phyloP scores from a whole-genome alignment of 192 early-diverging fungal genomes.

The Funneliformis geosporum region DNA sequence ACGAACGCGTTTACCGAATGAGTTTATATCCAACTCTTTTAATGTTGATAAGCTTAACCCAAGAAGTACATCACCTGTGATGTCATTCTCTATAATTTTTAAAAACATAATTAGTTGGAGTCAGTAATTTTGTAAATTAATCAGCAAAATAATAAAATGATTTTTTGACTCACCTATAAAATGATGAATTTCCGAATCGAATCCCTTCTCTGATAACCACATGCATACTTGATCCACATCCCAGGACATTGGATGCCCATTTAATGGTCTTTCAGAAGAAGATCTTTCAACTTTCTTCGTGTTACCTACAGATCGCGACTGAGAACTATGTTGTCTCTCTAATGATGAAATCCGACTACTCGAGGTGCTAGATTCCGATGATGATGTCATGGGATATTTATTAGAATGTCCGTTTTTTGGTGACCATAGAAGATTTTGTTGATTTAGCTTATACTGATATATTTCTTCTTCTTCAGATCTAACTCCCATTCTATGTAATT shows the following conservation, averaged over 20 bases:
- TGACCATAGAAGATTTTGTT: neutral
- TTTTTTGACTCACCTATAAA: constrained; percentile 51
- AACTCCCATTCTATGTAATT: constrained; percentile 1
- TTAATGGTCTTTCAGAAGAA: neutral
- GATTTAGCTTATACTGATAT: neutral
- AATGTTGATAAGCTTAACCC: constrained; percentile 63
- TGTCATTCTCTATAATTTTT: constrained; percentile 58
- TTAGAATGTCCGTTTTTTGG: neutral
- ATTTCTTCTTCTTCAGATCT: neutral
- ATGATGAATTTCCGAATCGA: constrained; percentile 45
- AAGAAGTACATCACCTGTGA: constrained; percentile 65
- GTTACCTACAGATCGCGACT: neutral
- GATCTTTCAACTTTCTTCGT: neutral
- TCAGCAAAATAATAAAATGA: neutral
- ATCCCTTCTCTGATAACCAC: constrained; percentile 58
- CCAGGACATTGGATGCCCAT: constrained; percentile 54
- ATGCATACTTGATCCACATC: constrained; percentile 55
- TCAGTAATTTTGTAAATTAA: neutral
- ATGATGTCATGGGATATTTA: neutral
- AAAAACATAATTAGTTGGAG: neutral
- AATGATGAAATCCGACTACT: neutral
- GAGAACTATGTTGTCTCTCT: neutral
- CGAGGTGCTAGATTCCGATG: neutral
- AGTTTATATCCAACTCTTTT: constrained; percentile 66
- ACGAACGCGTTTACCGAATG: constrained; percentile 66